A percentile compares a stretch with the other conserved stretches of the same genome.
phyloP scores from a whole-genome alignment of 1,139 yeast species.

The Protomyces arabidopsidicola region DNA sequence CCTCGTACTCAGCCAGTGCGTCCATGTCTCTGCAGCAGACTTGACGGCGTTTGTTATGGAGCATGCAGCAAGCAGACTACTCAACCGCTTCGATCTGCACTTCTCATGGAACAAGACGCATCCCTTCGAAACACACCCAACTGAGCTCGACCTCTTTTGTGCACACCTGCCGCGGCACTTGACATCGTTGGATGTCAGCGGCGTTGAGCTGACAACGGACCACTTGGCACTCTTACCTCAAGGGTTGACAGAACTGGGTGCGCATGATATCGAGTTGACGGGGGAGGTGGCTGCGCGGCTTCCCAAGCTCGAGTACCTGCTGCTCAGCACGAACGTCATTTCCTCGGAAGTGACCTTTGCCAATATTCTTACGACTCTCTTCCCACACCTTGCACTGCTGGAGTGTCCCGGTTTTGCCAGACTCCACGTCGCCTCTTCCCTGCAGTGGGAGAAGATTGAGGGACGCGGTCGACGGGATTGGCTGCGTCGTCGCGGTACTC shows the following conservation, averaged over 20 bases:
- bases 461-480: conserved; percentile 23
- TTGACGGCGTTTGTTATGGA: conserved; percentile 1
- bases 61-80: not conserved
- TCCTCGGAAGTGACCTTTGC: conserved; percentile 18
- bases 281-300: not conserved
- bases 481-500: not conserved
- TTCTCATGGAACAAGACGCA: conserved; percentile 25
- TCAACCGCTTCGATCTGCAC: conserved; percentile 1
- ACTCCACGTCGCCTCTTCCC: not conserved
- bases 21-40: conserved; percentile 45
- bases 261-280: conserved; percentile 13
- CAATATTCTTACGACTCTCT: conserved; percentile 2
- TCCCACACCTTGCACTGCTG: conserved; percentile 9
- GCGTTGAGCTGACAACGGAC: conserved; percentile 9
- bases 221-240: conserved; percentile 5
- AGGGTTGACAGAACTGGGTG: conserved; percentile 8
- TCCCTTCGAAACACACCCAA: conserved; percentile 15
- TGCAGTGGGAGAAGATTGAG: not conserved
- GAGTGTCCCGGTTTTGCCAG: conserved; percentile 18
- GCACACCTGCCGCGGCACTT: conserved; percentile 5
- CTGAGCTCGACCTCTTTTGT: conserved; percentile 4
- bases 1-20: conserved; percentile 72
- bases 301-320: conserved; percentile 4
- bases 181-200: conserved; percentile 4
- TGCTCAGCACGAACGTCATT: conserved; percentile 18